Base-by-base conservation (phyloP, 768 basidiomycete genomes). In the Mycena vitilis region DNA sequence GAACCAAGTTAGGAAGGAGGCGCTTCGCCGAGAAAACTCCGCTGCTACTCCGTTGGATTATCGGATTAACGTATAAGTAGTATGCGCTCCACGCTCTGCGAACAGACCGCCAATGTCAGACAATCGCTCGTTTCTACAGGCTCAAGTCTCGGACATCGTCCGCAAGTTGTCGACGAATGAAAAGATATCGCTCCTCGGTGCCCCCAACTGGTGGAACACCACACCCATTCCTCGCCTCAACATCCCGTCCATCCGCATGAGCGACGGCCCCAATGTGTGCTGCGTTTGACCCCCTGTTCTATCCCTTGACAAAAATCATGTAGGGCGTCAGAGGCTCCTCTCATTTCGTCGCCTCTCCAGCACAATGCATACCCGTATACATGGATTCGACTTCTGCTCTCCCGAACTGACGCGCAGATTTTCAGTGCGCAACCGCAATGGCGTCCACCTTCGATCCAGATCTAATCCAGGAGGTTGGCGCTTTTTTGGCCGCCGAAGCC, bases 121-220 rank as follows among this genome's bases (percentile, higher is more conserved):
- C 76, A 71, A 74, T 44, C 82, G 77, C 65, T 78, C 82, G 2
- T 91, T 91, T 76, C 83, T 90, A 59, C 76, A 84, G 30, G 88
- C 87, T 5, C 78, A 80, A 51, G 83, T 91, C 51, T 79, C 84
- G 4, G 78, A 81, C n/a, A 83, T 89, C 48, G 83, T 91, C 55
- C 77, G 80, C 59, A 81, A 84, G 71, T 82, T 91, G 62, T 85
- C 83, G 53, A 82, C 82, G 7, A 87, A 90, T 25, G 90, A 91
- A 80, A 91, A 91, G 77, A 87, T 90, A 60, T 76, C 83, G 4
- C 81, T 92, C 20, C 83, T 91, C 5, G 84, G 88, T 34, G 90
- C 87, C 16, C 89, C 88, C 9, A 88, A 89, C 71, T 91, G 89
- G 88, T 91, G 91, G 90, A 90, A 90, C 72, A 91, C 90, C 18